Base-by-base conservation (phyloP, 768 basidiomycete species). In the Imleria badia region DNA sequence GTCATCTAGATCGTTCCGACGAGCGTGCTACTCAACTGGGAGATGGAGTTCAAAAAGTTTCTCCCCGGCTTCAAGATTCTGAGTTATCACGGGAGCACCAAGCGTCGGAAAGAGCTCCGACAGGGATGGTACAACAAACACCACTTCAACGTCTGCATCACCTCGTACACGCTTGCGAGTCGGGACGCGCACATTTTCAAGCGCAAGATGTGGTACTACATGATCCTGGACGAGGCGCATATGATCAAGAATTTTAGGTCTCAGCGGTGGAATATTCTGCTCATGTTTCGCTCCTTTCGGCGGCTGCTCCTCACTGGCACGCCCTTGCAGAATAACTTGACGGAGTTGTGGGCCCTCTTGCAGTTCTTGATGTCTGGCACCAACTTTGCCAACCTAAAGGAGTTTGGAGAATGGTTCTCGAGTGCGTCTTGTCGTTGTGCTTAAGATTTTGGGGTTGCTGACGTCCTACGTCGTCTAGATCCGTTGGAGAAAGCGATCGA, bases 211-310 rank as follows among this genome's bases (percentile, higher is more conserved):
- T 96, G 94, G 94, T 92, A 94, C 66, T 97, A 97, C 64, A 91
- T 97, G 88, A 85, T 97, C 51, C 83, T 97, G 6, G 94, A 97
- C 67, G 94, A 97, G 71, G 94, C 94, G 8, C 94, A 97, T 66
- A 96, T 95, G 85, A 94, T 97, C 83, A 95, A 95, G 75, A 97
- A 97, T 69, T 96, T 95, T 76, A 86, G 86, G 66, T 92, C 90
- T 0, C 92, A 97, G 67, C 81, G 94, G 35, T 97, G 94, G 94
- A 92, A 91, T 63, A 92, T 86, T 30, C 72, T 97, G 11, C 78
- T 96, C 13, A 89, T 91, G 80, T 95, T 96, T 71, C 81, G 87
- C 30, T 89, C 88, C 11, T 89, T 88, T 66, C 82, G 90, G 30
- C 86, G 97, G 13, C 76, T 99, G 38, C 81, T 98, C 48, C 73